phyloP scores from a whole-genome alignment of 2,329 filamentous ascomycete genomes.

The Exutisphaerella laricina region DNA sequence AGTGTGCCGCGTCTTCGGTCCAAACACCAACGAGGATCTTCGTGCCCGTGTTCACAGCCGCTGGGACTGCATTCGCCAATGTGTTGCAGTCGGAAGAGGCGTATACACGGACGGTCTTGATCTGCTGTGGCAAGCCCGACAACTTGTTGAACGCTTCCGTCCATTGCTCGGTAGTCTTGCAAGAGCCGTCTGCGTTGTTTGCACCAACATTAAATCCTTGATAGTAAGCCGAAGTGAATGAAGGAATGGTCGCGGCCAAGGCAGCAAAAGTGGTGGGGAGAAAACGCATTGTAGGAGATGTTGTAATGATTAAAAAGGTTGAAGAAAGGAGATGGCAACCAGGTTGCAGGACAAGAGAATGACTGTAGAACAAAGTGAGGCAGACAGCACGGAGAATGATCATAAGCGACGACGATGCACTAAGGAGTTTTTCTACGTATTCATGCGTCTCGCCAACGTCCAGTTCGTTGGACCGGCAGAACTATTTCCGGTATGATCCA shows the following conservation, averaged over 20 bases:
- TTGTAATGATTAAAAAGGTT: not conserved
- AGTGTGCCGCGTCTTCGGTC: conserved; percentile 47
- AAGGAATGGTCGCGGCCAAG: conserved; percentile 31
- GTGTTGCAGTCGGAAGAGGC: conserved; percentile 55
- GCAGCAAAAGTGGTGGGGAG: conserved; percentile 28
- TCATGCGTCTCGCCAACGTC: not conserved
- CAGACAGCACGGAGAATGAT: not conserved
- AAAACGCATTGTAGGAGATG: conserved; percentile 26
- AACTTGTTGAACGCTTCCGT: conserved; percentile 34
- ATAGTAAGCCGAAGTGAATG: conserved; percentile 36
- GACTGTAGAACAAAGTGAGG: not conserved
- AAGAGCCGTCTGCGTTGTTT: conserved; percentile 36
- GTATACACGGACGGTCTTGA: conserved; percentile 59
- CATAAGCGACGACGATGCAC: not conserved
- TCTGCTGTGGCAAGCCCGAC: conserved; percentile 45
- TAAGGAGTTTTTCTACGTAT: not conserved
- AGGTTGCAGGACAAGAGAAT: conserved; percentile 2
- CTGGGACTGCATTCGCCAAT: conserved; percentile 47
- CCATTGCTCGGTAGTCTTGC: conserved; percentile 38
- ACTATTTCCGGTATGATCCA: conserved; percentile 2
- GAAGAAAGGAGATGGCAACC: not conserved
- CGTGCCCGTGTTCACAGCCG: conserved; percentile 56
- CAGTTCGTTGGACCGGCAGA: not conserved
- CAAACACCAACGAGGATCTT: conserved; percentile 61
- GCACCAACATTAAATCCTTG: conserved; percentile 42